These are phyloP conservation scores for Camillea tinctor DNA, from an alignment of 2,329 filamentous ascomycete genomes.

Conservation along the genomic window DNA sequence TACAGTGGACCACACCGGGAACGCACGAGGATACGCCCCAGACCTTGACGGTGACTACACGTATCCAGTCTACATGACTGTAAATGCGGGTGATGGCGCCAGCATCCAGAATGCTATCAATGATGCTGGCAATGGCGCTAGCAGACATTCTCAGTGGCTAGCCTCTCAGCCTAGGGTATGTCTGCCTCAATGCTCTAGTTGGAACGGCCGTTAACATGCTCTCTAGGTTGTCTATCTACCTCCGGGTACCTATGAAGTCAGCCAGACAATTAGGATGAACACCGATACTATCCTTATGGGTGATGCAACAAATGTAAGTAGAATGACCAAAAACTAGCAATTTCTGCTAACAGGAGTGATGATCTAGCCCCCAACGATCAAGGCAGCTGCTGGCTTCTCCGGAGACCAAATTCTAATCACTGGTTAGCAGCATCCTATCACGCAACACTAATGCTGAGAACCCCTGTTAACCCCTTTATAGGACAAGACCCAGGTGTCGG, in stretches of 20 bases:
- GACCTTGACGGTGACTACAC: slow-evolving; percentile 37
- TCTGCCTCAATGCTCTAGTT: not conserved
- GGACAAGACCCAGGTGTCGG: slow-evolving; percentile 37
- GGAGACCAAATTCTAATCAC: slow-evolving; percentile 33
- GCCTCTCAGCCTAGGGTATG: slow-evolving; percentile 41
- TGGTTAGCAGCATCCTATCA: slow-evolving; percentile 19
- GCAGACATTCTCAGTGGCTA: slow-evolving; percentile 38
- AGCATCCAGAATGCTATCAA: slow-evolving; percentile 41
- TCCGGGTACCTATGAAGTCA: slow-evolving; percentile 41
- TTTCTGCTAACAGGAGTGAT: not conserved
- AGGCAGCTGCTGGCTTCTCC: slow-evolving; percentile 38
- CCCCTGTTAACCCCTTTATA: slow-evolving; percentile 16
- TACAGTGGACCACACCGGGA: slow-evolving; percentile 41
- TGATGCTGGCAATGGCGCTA: slow-evolving; percentile 32
- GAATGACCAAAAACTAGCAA: not conserved
- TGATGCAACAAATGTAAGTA: slow-evolving; percentile 40
- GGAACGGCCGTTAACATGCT: slow-evolving; percentile 3
- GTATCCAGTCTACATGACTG: slow-evolving; percentile 40
- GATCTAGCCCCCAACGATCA: slow-evolving; percentile 39
- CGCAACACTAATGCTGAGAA: no score
- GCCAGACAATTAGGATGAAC: slow-evolving; percentile 40
- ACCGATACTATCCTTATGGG: slow-evolving; percentile 47
- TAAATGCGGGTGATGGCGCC: slow-evolving; percentile 36
- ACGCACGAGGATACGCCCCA: slow-evolving; percentile 39
- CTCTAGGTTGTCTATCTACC: slow-evolving; percentile 43